These are phyloP conservation scores for Aspergillus alliaceus DNA, from an alignment of 2,329 filamentous ascomycete genomes.

Conservation along the genomic window DNA sequence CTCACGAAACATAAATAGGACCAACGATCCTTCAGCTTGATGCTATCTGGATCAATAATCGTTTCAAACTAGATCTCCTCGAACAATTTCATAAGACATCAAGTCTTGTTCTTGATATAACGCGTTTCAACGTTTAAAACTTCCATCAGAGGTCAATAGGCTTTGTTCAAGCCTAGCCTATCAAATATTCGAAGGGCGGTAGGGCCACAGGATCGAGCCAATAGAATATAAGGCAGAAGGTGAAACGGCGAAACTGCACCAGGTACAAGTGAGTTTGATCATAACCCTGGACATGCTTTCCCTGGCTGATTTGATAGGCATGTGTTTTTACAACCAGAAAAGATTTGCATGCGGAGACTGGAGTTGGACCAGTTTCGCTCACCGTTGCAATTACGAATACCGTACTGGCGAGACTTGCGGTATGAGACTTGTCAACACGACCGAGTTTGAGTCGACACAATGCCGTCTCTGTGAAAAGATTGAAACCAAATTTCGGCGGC, in stretches of 20 bases:
- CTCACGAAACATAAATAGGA: conserved; percentile 43
- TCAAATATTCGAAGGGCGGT: conserved; percentile 30
- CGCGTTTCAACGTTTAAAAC: conserved; percentile 25
- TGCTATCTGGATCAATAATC: conserved; percentile 28
- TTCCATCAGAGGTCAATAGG: conserved; percentile 19
- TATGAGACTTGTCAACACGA: conserved; percentile 82
- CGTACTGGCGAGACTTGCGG: conserved; percentile 95
- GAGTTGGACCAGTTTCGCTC: conserved; percentile 90
- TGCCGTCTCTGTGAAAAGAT: conserved; percentile 90
- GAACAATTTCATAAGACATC: conserved; percentile 21
- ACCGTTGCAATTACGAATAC: conserved; percentile 93
- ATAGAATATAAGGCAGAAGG: conserved; percentile 28
- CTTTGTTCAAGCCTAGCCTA: conserved; percentile 32
- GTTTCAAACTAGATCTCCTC: conserved; percentile 33
- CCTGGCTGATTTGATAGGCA: conserved; percentile 49
- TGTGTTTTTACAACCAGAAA: conserved; percentile 97
- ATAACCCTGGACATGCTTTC: conserved; percentile 17
- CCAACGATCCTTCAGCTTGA: conserved; percentile 26
- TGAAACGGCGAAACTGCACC: conserved; percentile 35
- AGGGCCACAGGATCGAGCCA: conserved; percentile 29
- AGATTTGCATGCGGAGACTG: conserved; percentile 84
- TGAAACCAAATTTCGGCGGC: conserved; percentile 76
- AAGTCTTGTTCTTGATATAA: conserved; percentile 16
- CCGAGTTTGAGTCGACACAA: conserved; percentile 60
- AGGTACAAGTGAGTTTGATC: conserved; percentile 35